Percentiles rank a stretch among this genome's conserved stretches.
Conservation (phyloP, 2,329 filamentous ascomycete genomes). For the Plenodomus tracheiphilus region DNA sequence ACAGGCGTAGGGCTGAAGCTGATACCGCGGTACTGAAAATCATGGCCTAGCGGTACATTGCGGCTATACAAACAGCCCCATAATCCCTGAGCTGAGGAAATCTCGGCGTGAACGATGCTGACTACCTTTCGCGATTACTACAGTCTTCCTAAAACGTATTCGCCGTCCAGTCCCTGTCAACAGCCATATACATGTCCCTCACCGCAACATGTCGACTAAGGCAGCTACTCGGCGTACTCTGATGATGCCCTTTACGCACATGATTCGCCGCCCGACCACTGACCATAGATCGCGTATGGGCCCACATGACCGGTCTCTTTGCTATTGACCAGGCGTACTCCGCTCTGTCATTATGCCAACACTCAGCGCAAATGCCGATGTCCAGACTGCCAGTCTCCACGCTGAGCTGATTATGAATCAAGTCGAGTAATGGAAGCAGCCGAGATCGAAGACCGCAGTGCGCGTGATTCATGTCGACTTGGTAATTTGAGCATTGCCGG, state of each 20-base stretch:
- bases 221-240: slow-evolving; percentile 32
- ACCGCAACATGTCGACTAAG: slow-evolving; percentile 35
- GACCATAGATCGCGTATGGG: slow-evolving; percentile 23
- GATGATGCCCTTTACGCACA: slow-evolving; percentile 22
- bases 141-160: not conserved
- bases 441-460: slow-evolving; percentile 72
- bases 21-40: not conserved
- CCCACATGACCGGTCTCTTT: slow-evolving; percentile 53
- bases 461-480: slow-evolving; percentile 72
- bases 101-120: not conserved
- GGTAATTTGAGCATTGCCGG: slow-evolving; percentile 70
- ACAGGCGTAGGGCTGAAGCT: too few species aligned
- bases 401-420: slow-evolving; percentile 55
- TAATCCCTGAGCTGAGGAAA: not conserved
- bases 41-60: not conserved
- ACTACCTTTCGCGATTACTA: not conserved
- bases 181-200: slow-evolving; percentile 47
- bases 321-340: slow-evolving; percentile 50
- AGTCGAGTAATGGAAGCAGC: slow-evolving; percentile 67
- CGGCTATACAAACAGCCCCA: not conserved
- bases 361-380: slow-evolving; percentile 51
- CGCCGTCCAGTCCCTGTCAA: slow-evolving; percentile 42
- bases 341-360: slow-evolving; percentile 46
- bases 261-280: slow-evolving; percentile 16
- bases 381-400: slow-evolving; percentile 39